Evolutionary conservation across 208 protist genomes (phyloP), one percentile per base, ranked within the genome.

Genomic region (Wallacemonas sp.): DNA sequence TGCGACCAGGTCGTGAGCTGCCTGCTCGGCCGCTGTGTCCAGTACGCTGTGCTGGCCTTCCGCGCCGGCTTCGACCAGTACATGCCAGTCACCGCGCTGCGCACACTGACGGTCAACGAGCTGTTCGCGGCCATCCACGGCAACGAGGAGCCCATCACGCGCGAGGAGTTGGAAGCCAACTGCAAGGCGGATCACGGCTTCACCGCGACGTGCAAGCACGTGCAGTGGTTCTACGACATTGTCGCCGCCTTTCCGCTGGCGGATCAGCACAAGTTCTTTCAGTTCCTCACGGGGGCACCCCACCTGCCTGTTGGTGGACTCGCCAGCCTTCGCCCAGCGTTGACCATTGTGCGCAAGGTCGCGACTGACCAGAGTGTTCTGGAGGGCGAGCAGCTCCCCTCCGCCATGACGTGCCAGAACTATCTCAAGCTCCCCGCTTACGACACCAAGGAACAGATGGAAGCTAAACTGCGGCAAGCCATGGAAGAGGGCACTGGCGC

Each of bases 331-430:
- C 81, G 72, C 4, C 94, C 94, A 17, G 74, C 82, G 47, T 77
- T 98, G 34, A 98, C 94, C 24, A 90, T 98, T 70, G 94, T 98
- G 39, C 79, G 89, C 26, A 98, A 98, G 64, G 85, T 71, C 0
- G 44, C 88, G n/a, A 78, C 84, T 1, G 78, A 85, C n/a, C 36
- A 69, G 1, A 58, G 52, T 11, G 63, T 90, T 0, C 79, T 78
- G 21, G 89, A 95, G 47, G 62, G 74, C 24, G 84, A 96, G 23
- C 79, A 87, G 65, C 81, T 98, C 16, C 94, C 92, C 1, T 92
- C 81, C 2, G 92, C 90, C 21, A 98, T 98, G 94, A 98, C 94
- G 24, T 98, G 94, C 56, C 89, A 96, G 57, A 97, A 98, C 72
- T 98, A 96, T 57, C 65, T 98, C 43, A 98, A 98, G 70, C 80